These are phyloP conservation scores for Penicillium flavigenum DNA, from an alignment of 495 filamentous ascomycete species.

Conservation along the genomic window DNA sequence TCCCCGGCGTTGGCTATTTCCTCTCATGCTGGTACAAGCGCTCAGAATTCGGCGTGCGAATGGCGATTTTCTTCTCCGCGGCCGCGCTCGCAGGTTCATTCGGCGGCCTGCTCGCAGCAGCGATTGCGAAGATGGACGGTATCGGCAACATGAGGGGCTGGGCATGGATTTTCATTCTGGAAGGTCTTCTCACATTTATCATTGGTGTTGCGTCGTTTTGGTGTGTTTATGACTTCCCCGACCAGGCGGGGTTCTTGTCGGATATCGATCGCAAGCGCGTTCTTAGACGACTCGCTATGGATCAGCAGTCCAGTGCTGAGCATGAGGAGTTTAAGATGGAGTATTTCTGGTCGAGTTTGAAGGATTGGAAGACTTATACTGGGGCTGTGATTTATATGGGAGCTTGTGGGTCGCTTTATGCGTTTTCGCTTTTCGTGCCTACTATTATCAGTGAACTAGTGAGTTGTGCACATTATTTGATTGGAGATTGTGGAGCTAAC, in stretches of 20 bases:
- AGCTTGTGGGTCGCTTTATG: conserved; percentile 69
- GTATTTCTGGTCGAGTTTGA: conserved; percentile 73
- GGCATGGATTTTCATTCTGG: conserved; percentile 68
- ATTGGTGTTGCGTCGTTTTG: conserved; percentile 75
- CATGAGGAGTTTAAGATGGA: conserved; percentile 75
- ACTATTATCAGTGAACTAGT: conserved; percentile 69
- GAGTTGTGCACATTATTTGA: conserved; percentile 15
- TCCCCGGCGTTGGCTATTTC: conserved; percentile 87
- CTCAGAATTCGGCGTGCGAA: conserved; percentile 71
- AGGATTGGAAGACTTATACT: conserved; percentile 85
- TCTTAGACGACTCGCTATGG: conserved; percentile 65
- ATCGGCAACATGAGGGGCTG: conserved; percentile 63
- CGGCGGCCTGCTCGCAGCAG: conserved; percentile 52
- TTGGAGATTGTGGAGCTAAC: conserved; percentile 27
- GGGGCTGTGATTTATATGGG: conserved; percentile 82
- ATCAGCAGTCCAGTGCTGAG: conserved; percentile 75
- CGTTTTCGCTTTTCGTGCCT: conserved; percentile 87
- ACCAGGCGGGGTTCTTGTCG: conserved; percentile 74
- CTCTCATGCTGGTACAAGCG: conserved; percentile 86
- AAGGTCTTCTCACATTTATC: conserved; percentile 73
- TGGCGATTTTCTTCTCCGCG: conserved; percentile 83
- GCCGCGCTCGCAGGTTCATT: conserved; percentile 81
- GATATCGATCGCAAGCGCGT: conserved; percentile 72
- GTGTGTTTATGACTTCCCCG: conserved; percentile 89
- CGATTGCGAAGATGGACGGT: conserved; percentile 62